These are phyloP conservation scores for Coniochaeta sp. DNA, from an alignment of 2,329 filamentous ascomycete species.

Conservation along the genomic window DNA sequence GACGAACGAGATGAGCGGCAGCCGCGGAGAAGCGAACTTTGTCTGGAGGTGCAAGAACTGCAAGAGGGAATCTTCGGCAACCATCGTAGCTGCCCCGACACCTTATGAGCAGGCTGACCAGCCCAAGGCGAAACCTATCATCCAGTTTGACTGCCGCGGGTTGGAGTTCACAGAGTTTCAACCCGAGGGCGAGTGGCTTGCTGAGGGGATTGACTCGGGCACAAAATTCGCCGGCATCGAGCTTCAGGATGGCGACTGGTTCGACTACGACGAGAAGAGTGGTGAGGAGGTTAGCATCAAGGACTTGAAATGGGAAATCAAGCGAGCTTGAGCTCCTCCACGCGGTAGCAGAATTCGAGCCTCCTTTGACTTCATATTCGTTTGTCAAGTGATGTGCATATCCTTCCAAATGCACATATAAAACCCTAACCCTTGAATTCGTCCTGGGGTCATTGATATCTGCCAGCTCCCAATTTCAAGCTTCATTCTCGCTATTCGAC, in stretches of 20 bases:
- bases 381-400: background rate
- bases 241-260: conserved; percentile 88
- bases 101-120: conserved; percentile 66
- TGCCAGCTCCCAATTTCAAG: conserved; percentile 2
- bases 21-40: conserved; percentile 93
- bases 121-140: conserved; percentile 67
- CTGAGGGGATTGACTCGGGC: conserved; percentile 69
- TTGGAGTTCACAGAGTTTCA: conserved; percentile 89
- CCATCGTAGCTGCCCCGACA: conserved; percentile 66
- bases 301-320: conserved; percentile 80
- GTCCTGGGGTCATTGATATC: background rate
- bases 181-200: conserved; percentile 89
- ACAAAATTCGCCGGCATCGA: conserved; percentile 81
- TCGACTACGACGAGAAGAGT: conserved; percentile 93
- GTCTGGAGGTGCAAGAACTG: conserved; percentile 99
- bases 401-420: background rate
- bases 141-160: conserved; percentile 90
- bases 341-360: background rate
- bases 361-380: background rate
- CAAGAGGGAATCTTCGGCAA: conserved; percentile 86
- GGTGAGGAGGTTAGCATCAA: conserved; percentile 89
- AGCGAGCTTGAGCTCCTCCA: conserved; percentile 45
- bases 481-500: conserved; percentile 3
- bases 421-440: background rate
- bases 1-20: conserved; percentile 82